Evolutionary conservation across 495 filamentous ascomycete species (phyloP).

Genomic region (Penicillium malachiteum): DNA sequence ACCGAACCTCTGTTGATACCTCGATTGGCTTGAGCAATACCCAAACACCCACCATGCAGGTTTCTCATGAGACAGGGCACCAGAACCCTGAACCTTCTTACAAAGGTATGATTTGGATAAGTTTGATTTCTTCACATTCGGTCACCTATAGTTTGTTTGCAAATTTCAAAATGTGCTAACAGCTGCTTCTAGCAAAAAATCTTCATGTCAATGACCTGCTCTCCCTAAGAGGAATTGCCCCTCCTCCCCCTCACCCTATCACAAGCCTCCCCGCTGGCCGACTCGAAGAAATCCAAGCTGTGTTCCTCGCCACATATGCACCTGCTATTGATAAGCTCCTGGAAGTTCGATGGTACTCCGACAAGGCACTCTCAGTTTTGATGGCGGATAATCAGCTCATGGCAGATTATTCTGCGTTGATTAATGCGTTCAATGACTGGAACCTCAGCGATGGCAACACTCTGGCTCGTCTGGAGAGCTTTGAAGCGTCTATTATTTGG

Average conservation of each 20-base stretch:
- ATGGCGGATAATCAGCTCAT: constrained; percentile 58
- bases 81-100: constrained; percentile 34
- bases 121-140: neutral
- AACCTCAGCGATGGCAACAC: constrained; percentile 41
- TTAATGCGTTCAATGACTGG: constrained; percentile 49
- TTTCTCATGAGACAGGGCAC: constrained; percentile 23
- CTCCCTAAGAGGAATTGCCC: constrained; percentile 60
- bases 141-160: neutral
- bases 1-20: constrained; percentile 71
- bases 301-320: constrained; percentile 75
- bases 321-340: constrained; percentile 76
- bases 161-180: constrained; percentile 11
- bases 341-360: constrained; percentile 80
- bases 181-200: constrained; percentile 54
- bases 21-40: constrained; percentile 53
- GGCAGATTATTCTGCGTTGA: constrained; percentile 61
- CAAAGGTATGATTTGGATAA: constrained; percentile 30
- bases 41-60: constrained; percentile 37
- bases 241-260: constrained; percentile 58
- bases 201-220: constrained; percentile 77
- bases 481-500: constrained; percentile 75
- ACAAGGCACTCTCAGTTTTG: constrained; percentile 50
- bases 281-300: constrained; percentile 67
- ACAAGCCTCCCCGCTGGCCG: constrained; percentile 50
- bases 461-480: constrained; percentile 54